Percentiles rank a stretch among this genome's conserved stretches.
Conservation (phyloP, 2,329 filamentous ascomycete species). For the Epicoccum sorghinum region DNA sequence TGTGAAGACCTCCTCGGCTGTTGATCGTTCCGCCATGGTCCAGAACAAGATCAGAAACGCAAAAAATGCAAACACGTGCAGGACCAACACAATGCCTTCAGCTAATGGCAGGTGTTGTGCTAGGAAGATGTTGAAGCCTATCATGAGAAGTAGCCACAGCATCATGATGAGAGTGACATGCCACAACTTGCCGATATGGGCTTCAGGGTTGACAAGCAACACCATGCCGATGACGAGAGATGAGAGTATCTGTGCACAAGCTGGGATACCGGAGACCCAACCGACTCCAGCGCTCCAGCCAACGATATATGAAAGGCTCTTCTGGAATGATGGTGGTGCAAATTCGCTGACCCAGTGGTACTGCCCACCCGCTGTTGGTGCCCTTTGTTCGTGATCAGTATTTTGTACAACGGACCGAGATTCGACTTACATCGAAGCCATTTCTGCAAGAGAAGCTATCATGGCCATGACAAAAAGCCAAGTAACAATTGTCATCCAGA, state of each 20-base stretch:
- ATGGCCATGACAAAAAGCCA: slow-evolving; percentile 31
- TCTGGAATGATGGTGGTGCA: slow-evolving; percentile 36
- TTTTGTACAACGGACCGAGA: neutral
- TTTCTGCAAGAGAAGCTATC: slow-evolving; percentile 30
- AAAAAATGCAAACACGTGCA: slow-evolving; percentile 58
- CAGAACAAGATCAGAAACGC: slow-evolving; percentile 51
- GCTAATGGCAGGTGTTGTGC: slow-evolving; percentile 51
- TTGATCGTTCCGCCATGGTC: slow-evolving; percentile 39
- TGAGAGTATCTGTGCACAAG: slow-evolving; percentile 31
- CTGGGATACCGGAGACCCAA: slow-evolving; percentile 36
- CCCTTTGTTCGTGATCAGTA: slow-evolving; percentile 11
- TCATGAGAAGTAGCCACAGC: slow-evolving; percentile 38
- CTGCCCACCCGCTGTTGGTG: slow-evolving; percentile 27
- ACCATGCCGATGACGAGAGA: slow-evolving; percentile 34
- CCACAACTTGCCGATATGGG: slow-evolving; percentile 44
- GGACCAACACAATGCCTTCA: slow-evolving; percentile 53
- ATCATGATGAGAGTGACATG: slow-evolving; percentile 48
- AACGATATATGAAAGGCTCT: slow-evolving; percentile 28
- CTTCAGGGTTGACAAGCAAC: slow-evolving; percentile 49
- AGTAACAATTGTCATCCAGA: slow-evolving; percentile 34
- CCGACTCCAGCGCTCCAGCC: slow-evolving; percentile 32
- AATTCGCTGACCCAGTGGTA: slow-evolving; percentile 35
- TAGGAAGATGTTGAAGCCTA: slow-evolving; percentile 51
- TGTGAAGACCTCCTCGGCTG: slow-evolving; percentile 51
- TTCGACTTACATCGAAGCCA: slow-evolving; percentile 37